These are phyloP conservation scores for Echinochloa phyllopogon DNA, from an alignment of 176 grass and related monocot species.

Conservation along the genomic window DNA sequence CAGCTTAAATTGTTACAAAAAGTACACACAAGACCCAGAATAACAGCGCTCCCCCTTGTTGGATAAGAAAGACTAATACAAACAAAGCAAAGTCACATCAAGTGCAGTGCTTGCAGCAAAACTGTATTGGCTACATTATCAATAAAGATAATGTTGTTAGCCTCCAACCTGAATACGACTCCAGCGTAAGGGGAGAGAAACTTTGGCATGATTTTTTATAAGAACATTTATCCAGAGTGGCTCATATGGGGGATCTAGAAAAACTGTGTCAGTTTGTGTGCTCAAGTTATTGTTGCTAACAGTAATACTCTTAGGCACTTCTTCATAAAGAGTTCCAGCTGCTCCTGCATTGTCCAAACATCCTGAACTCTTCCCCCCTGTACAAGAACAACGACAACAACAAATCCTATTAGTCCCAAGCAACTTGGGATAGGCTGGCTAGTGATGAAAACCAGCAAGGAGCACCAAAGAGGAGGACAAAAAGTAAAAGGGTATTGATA, in stretches of 20 bases:
- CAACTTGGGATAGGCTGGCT: not conserved
- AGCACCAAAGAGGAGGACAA: not conserved
- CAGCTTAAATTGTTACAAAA: slow-evolving; percentile 12
- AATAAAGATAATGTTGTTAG: slow-evolving; percentile 22
- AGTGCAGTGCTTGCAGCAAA: slow-evolving; percentile 25
- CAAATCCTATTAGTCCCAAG: slow-evolving; percentile 3
- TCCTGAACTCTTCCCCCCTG: slow-evolving; percentile 84
- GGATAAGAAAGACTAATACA: slow-evolving; percentile 3
- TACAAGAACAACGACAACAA: not conserved
- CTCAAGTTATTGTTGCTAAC: slow-evolving; percentile 93
- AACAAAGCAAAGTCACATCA: not conserved
- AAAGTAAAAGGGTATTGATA: not conserved
- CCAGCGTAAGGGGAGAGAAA: slow-evolving; percentile 90
- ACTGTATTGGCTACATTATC: slow-evolving; percentile 17
- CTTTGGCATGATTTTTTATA: slow-evolving; percentile 87
- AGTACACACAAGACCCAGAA: slow-evolving; percentile 12
- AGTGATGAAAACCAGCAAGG: not conserved
- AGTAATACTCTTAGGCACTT: slow-evolving; percentile 90
- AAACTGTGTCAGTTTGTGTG: slow-evolving; percentile 92
- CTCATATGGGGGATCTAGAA: slow-evolving; percentile 85
- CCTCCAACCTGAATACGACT: slow-evolving; percentile 87
- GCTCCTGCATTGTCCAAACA: slow-evolving; percentile 87
- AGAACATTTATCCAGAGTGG: slow-evolving; percentile 99
- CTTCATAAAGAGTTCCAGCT: slow-evolving; percentile 97
- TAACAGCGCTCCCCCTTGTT: not conserved